These are phyloP conservation scores for Cladorrhinum sp. DNA, from an alignment of 2,329 filamentous ascomycete species.

Conservation along the genomic window DNA sequence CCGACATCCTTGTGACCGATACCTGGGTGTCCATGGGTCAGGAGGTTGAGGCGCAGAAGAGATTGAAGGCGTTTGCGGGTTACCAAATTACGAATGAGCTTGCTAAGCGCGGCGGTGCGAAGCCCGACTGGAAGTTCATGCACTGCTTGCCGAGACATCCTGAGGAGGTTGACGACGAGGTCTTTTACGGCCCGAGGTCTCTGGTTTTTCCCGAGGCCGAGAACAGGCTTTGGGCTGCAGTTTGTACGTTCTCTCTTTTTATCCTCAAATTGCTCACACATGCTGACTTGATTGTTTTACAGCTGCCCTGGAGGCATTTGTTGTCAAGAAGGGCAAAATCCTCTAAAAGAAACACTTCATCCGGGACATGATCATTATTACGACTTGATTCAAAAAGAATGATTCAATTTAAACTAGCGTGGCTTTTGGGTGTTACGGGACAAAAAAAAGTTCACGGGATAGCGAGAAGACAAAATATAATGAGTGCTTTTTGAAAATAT, in stretches of 20 bases:
- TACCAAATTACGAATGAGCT: slow-evolving; percentile 90
- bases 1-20: slow-evolving; percentile 90
- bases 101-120: slow-evolving; percentile 79
- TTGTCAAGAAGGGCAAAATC: slow-evolving; percentile 90
- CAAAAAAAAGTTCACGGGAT: slow-evolving; percentile 12
- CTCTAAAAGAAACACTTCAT: slow-evolving; percentile 27
- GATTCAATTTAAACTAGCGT: neutral
- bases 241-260: slow-evolving; percentile 51
- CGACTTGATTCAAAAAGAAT: neutral
- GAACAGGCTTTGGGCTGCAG: slow-evolving; percentile 88
- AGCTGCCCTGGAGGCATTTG: slow-evolving; percentile 81
- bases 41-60: slow-evolving; percentile 75
- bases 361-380: neutral
- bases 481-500: neutral
- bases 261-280: neutral
- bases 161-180: slow-evolving; percentile 91
- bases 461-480: neutral
- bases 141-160: slow-evolving; percentile 90
- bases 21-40: slow-evolving; percentile 99
- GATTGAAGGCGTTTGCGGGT: slow-evolving; percentile 77
- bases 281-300: slow-evolving; percentile 11
- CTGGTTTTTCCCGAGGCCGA: slow-evolving; percentile 93
- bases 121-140: slow-evolving; percentile 94
- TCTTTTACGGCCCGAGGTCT: slow-evolving; percentile 83
- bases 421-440: slow-evolving; percentile 18